These are phyloP conservation scores for Raphanus raphanistrum DNA, from an alignment of 345 rosid genomes.

Conservation along the genomic window DNA sequence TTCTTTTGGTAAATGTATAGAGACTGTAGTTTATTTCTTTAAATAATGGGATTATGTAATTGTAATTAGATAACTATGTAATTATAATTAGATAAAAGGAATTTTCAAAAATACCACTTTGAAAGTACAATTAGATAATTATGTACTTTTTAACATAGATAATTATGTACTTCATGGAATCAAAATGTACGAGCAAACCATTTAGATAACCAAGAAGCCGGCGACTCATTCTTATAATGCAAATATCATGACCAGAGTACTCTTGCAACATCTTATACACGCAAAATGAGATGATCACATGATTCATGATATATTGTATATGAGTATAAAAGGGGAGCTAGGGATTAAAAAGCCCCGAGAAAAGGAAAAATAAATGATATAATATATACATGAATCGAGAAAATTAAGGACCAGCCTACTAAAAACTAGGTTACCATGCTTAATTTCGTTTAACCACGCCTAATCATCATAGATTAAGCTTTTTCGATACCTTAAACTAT, in stretches of 20 bases:
- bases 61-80: too few relatives aligned
- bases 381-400: conserved; percentile 29
- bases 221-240: conserved; percentile 17
- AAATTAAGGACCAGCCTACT: conserved; percentile 47
- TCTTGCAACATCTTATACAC: conserved; percentile 20
- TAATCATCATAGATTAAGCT: conserved; percentile 36
- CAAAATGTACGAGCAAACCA: conserved; percentile 20
- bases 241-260: conserved; percentile 24
- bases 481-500: conserved; percentile 34
- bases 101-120: too few relatives aligned
- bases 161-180: conserved; percentile 20
- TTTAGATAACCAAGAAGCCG: conserved; percentile 1
- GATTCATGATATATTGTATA: background rate
- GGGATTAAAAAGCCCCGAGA: conserved; percentile 23
- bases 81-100: too few relatives aligned
- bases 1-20: background rate
- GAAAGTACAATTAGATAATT: too few relatives aligned
- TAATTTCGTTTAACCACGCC: conserved; percentile 51
- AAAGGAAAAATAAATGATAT: conserved; percentile 21
- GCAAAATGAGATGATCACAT: conserved; percentile 25
- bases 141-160: background rate
- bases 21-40: background rate
- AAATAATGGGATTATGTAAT: background rate
- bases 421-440: conserved; percentile 41
- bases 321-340: background rate